Base-by-base conservation (phyloP, 176 grass and related monocot species). In the Raddia guianensis region DNA sequence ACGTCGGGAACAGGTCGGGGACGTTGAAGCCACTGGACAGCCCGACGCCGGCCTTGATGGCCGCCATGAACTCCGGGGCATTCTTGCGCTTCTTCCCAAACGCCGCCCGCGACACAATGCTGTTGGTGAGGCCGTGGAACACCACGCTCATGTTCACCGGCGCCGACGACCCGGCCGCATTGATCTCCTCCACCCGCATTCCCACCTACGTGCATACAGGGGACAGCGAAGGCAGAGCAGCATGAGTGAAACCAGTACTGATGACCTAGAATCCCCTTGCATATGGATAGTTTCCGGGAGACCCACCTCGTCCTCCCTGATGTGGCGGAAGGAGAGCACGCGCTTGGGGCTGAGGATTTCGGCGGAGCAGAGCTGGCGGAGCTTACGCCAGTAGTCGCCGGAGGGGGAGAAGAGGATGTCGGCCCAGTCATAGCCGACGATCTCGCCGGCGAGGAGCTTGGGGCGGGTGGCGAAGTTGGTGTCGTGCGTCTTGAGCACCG, bases 341-440 rank as follows among this genome's bases (percentile, higher is more conserved):
- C 86, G 86, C 68, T 61, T 88, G 14, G 86, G 86, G 50, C 86
- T 88, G 5, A 88, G 80, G 58, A 88, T 79, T 74, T 88, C 86
- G 49, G 86, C 68, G 9, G 86, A 80, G 44, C 86, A 87, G 27
- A 87, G 79, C 79, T 87, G 86, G 2, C 86, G 73, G 64, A 87
- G 85, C 85, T 87, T 88, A 68, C 86, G 86, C 86, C 86, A 88
- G 68, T 88, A 88, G 5, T 88, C 86, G n/a, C 80, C 74, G 68
- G 86, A 88, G 60, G 86, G 86, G 51, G 86, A 68, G 80, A 88
- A 88, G 86, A 88, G 86, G 60, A 88, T 88, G 75, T 88, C 86
- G 4, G 60, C 50, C 86, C 86, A 88, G 0, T 83, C 68, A 60
- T 88, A 88, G 13, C 80, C 86, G 34, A 84, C 75, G 52, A 88